Base-by-base conservation (phyloP, 75 land plant species). In the Sequoiadendron giganteum region DNA sequence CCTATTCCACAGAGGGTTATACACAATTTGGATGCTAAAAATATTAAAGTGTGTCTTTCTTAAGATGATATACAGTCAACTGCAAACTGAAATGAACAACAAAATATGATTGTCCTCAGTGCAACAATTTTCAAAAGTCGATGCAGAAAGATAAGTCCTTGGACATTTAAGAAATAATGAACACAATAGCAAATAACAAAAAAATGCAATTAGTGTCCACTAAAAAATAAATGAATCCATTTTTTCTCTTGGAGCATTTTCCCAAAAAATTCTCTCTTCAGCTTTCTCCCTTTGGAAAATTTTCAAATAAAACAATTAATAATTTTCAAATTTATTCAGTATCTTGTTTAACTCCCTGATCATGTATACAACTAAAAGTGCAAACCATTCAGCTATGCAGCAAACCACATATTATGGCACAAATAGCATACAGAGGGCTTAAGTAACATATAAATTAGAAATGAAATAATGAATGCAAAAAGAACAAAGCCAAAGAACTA, bases 391-490 rank as follows among this genome's bases (percentile, higher is more conserved):
- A 79, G 19, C 80, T 38, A 78, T 7, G 39, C 2, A 19, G 39
- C 7, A 86, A 86, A 86, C 48, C 15, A 86, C 84, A 77, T 34
- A 28, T 34, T 36, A 73, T 30, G 40, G 42, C 32, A 86, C 56
- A 30, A 55, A 21, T 32, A 70, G 36, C 84, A 43, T 83, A 34
- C 25, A 86, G 40, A 36, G 39, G 28, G 55, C 68, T 87, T 65
- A 65, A 25, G 7, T 36, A 21, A 61, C 18, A 19, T 21, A 65
- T 65, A 21, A 28, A 25, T 65, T 25, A 38, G 34, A 86, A 88
- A 42, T 2, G 5, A 84, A 85, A 84, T 16, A 21, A 40, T 83
- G 48, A 89, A 89, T 54, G 43, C 21, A 84, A 65, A 47, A 89
- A 75, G 47, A 77, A 76, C 32, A 34, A 43, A 25, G 54, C 8